Evolutionary conservation across 345 rosid genomes (phyloP), one percentile per base, ranked within the genome.

Genomic region (Ricinus communis): DNA sequence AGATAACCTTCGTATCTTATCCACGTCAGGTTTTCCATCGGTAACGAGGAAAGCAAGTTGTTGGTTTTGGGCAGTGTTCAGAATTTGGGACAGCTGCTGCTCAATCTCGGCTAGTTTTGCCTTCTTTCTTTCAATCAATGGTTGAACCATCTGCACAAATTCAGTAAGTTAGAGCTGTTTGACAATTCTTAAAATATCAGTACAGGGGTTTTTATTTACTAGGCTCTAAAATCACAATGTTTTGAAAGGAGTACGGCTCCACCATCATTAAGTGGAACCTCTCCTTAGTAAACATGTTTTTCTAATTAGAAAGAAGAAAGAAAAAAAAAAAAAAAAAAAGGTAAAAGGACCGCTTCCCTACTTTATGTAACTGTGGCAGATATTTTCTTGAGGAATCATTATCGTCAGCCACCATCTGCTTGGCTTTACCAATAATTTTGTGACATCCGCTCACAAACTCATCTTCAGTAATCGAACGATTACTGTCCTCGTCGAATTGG

Each of bases 11-110:
- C 38, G 21, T 38, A 68, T 68, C 52, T 68, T 68, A 15, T 15
- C 52, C 0, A 22, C 62, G 19, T 68, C 71, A 6, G 71, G 73
- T 58, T 58, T 69, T 30, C 73, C 73, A 19, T 69, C 65, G 5
- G 73, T 69, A 7, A 69, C 21, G n/a, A 69, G 54, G 24, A 56
- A 45, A 9, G 56, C 65, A 69, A 69, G 41, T 18, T 30, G 65
- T 31, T 47, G n/a, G 38, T 27, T 68, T 4, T 54, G 31, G 51
- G 62, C 49, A 43, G 51, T n/a, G 19, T 19, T 69, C n/a, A 56
- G 57, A 3, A 28, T 4, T 12, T 57, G 4, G 18, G 72, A 25
- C 10, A 56, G 19, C 45, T 56, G 41, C 43, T 55, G 46, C 45
- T 56, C 72, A 43, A 43, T 57, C 10, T 58, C 50, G 8, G 38